Percentiles rank a stretch among this genome's conserved stretches.
These are phyloP conservation scores for Xylaria scruposa DNA, from an alignment of 495 filamentous ascomycete genomes.

Conservation along the genomic window DNA sequence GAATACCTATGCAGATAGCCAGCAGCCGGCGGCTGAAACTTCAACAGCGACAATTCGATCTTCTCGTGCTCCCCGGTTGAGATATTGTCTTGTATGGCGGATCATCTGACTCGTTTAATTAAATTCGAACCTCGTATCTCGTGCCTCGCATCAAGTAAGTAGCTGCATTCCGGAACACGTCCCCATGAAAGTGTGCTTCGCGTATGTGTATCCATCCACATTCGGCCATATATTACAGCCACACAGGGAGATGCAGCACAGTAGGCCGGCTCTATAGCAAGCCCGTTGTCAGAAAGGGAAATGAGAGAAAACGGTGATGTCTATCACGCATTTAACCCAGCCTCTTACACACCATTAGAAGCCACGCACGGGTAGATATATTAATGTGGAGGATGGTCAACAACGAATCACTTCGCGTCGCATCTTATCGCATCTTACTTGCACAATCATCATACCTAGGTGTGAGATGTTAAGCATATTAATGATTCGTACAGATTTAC, in stretches of 20 bases:
- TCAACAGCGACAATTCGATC: neutral
- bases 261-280: slow-evolving; percentile 1
- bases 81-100: neutral
- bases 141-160: neutral
- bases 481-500: neutral
- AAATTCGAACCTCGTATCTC: neutral
- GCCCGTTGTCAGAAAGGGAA: slow-evolving; percentile 6
- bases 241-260: neutral
- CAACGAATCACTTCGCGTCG: slow-evolving; percentile 8
- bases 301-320: slow-evolving; percentile 10
- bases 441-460: slow-evolving; percentile 7
- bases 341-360: slow-evolving; percentile 20
- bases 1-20: neutral
- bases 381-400: neutral
- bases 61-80: neutral
- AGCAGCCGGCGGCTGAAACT: neutral
- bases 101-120: neutral
- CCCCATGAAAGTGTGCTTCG: neutral
- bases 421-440: neutral
- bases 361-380: neutral
- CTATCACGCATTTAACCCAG: neutral
- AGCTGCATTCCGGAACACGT: neutral
- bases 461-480: slow-evolving; percentile 1
- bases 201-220: neutral
- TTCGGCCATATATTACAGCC: neutral